Percentiles rank a stretch among this genome's conserved stretches.
Evolutionary conservation across 345 rosid species (phyloP).

Genomic region (Populus pruinosa): DNA sequence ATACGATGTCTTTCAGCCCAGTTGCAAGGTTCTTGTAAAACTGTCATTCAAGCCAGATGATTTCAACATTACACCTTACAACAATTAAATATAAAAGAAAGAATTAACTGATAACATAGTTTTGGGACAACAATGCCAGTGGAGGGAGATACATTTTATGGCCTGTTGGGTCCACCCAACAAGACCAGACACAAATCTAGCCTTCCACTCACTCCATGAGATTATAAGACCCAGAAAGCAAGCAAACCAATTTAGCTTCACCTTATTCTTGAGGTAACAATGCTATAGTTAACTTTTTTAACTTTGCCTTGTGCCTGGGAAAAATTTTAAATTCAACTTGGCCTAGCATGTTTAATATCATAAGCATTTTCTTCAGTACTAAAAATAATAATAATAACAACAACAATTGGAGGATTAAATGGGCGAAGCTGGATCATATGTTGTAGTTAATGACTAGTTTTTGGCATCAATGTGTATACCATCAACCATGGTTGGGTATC

Average conservation of each 20-base stretch:
- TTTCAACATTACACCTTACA: neutral
- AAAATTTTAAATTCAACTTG: neutral
- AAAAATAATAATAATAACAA: neutral
- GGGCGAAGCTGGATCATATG: neutral
- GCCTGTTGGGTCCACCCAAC: neutral
- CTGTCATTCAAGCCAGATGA: slow-evolving; percentile 31
- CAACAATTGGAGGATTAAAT: neutral
- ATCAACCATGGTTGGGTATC: neutral
- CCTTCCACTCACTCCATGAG: neutral
- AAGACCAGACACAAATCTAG: neutral
- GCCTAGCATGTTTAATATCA: neutral
- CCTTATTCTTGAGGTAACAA: neutral
- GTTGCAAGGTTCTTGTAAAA: slow-evolving; percentile 80
- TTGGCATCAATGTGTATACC: neutral
- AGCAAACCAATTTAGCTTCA: neutral
- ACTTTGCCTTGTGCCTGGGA: neutral
- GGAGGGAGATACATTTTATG: neutral
- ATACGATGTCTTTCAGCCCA: slow-evolving; percentile 92
- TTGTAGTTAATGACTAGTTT: neutral
- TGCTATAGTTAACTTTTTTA: neutral
- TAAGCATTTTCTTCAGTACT: neutral
- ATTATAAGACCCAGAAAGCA: neutral
- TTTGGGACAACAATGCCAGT: neutral
- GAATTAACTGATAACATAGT: neutral
- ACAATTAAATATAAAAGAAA: neutral